Percentiles rank a stretch among this genome's conserved stretches.
phyloP scores from a whole-genome alignment of 2,329 filamentous ascomycete genomes.

The Chaetothyriales sp. region DNA sequence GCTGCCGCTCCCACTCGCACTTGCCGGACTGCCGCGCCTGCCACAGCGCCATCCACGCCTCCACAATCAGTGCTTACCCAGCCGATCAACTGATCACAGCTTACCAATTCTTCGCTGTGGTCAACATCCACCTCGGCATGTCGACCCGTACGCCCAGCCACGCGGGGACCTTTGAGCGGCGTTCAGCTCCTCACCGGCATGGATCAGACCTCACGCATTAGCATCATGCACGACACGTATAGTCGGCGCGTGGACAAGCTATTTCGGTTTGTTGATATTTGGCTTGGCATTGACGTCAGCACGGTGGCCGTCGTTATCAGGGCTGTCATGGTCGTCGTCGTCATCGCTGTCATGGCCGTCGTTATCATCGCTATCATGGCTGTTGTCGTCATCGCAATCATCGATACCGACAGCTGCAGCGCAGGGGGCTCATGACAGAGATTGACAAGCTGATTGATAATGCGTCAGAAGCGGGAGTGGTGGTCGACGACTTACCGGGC shows the following conservation, averaged over 20 bases:
- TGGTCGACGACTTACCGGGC: too few relatives aligned
- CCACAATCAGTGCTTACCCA: constrained; percentile 9
- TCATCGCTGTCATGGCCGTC: too few relatives aligned
- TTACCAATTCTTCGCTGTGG: constrained; percentile 13
- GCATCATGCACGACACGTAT: constrained; percentile 13
- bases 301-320: too few relatives aligned
- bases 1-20: constrained; percentile 2
- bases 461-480: too few relatives aligned
- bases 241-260: constrained; percentile 11
- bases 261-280: constrained; percentile 11
- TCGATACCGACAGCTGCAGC: too few relatives aligned
- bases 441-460: too few relatives aligned
- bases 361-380: too few relatives aligned
- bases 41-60: constrained; percentile 1
- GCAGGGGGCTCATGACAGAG: too few relatives aligned
- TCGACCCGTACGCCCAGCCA: constrained; percentile 12
- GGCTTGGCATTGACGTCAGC: not conserved
- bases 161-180: not conserved
- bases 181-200: constrained; percentile 13
- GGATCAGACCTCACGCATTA: constrained; percentile 10
- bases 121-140: constrained; percentile 10
- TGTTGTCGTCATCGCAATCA: too few relatives aligned
- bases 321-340: too few relatives aligned
- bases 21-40: constrained; percentile 5
- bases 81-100: constrained; percentile 8